phyloP scores from a whole-genome alignment of 768 basidiomycete species.

The Tricholoma sp. region DNA sequence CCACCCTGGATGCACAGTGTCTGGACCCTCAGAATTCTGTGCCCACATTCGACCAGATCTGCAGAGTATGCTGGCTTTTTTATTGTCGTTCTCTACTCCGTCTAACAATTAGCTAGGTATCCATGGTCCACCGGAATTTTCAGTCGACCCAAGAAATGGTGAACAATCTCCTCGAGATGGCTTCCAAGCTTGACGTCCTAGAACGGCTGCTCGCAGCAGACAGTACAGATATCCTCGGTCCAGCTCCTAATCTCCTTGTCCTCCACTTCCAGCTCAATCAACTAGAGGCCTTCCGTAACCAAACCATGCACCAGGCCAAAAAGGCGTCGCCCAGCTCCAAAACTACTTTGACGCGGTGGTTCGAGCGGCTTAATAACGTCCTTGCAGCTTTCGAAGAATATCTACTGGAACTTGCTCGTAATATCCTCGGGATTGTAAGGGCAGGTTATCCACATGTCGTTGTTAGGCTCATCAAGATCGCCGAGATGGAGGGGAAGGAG shows the following conservation, averaged over 20 bases:
- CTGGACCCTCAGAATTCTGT: conserved; percentile 72
- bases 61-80: conserved; percentile 55
- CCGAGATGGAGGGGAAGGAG: conserved; percentile 87
- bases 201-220: conserved; percentile 76
- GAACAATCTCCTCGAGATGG: conserved; percentile 90
- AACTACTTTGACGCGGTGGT: conserved; percentile 68
- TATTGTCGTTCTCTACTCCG: background rate
- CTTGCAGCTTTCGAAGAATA: conserved; percentile 84
- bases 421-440: conserved; percentile 73
- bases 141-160: conserved; percentile 95
- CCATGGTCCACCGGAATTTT: conserved; percentile 92
- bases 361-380: conserved; percentile 79
- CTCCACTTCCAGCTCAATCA: conserved; percentile 91
- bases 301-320: conserved; percentile 93
- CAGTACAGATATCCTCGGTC: conserved; percentile 73
- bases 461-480: conserved; percentile 88
- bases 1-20: conserved; percentile 69
- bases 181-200: conserved; percentile 72
- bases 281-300: conserved; percentile 90
- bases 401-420: conserved; percentile 69
- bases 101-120: conserved; percentile 55
- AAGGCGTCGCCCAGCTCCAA: conserved; percentile 64
- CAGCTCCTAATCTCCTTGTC: conserved; percentile 82
- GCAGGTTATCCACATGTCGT: conserved; percentile 81
- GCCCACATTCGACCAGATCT: conserved; percentile 92